phyloP scores from a whole-genome alignment of 768 basidiomycete genomes.

The Russula foetens region DNA sequence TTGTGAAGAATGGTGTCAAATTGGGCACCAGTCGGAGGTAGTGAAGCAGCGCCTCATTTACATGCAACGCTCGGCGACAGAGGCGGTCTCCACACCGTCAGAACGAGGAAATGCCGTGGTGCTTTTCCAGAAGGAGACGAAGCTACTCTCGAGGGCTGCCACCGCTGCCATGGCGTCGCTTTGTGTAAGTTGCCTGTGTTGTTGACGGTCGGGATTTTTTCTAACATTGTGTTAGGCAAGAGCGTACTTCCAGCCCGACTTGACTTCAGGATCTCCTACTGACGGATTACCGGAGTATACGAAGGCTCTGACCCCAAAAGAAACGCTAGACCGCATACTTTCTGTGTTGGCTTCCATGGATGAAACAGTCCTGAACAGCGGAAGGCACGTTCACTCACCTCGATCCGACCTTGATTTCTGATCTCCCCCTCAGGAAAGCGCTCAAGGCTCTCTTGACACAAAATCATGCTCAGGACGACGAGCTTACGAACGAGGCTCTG shows the following conservation, averaged over 20 bases:
- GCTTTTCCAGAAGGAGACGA: constrained; percentile 46
- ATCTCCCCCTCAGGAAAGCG: constrained; percentile 51
- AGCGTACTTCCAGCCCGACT: constrained; percentile 62
- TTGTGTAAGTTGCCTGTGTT: constrained; percentile 50
- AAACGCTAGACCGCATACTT: constrained; percentile 56
- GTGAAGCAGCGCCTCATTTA: constrained; percentile 57
- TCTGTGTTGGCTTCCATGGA: constrained; percentile 61
- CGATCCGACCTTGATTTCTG: constrained; percentile 4
- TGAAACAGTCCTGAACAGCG: constrained; percentile 40
- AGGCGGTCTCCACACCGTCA: constrained; percentile 46
- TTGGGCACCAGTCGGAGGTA: constrained; percentile 67
- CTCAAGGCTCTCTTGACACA: constrained; percentile 59
- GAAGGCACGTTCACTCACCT: constrained; percentile 46
- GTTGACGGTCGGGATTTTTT: constrained; percentile 1
- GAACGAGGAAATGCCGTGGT: constrained; percentile 34
- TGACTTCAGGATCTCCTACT: constrained; percentile 51
- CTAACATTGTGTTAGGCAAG: constrained; percentile 46
- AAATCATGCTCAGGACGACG: constrained; percentile 39
- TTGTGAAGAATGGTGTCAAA: constrained; percentile 91
- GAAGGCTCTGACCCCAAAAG: constrained; percentile 44
- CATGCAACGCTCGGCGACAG: constrained; percentile 61
- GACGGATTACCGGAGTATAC: constrained; percentile 47
- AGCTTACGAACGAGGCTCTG: constrained; percentile 57
- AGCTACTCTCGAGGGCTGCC: constrained; percentile 68
- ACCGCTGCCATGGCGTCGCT: constrained; percentile 83